Evolutionary conservation across 371 early-diverging fungal genomes (phyloP), one percentile per base, ranked within the genome.

Genomic region (Nematocida ironsii): DNA sequence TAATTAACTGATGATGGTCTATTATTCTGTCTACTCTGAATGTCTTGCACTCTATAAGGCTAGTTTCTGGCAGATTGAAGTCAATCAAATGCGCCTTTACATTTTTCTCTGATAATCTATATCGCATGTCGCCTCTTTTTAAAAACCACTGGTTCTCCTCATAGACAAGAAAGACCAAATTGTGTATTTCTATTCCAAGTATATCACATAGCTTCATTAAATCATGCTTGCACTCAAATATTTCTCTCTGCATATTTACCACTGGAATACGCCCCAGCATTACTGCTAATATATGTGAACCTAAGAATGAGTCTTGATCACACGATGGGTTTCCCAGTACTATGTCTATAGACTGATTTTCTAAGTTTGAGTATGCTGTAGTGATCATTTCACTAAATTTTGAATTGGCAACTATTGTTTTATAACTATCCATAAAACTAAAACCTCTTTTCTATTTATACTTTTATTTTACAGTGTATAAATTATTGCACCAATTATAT

Each of bases 251-350:
- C 82, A 87, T 75, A 50, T 83, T 83, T n/a, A 87, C 83, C n/a
- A 87, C 86, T 45, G 70, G 83, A 25, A 87, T 71, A n/a, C 61
- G 45, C 25, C 80, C 73, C 73, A 82, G 74, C 44, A 84, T 72
- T 39, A 81, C 67, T 27, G 85, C 83, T 7, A 83, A 60, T n/a
- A 86, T 83, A 23, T 85, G 67, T 13, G 86, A 85, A 39, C 84
- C 82, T 60, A 87, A 64, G 62, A 87, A 87, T 3, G 85, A 85
- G 66, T 87, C 87, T 16, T 84, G 60, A 67, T 87, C 87, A 52
- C 86, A 86, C 47, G 83, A 84, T 62, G 84, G 83, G 66, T 84
- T 86, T 20, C 87, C 87, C 72, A 87, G 72, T 27, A 74, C 72
- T 42, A 85, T 67, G 7, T 25, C 68, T 60, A 87, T 42, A 2